These are phyloP conservation scores for Ustilago lituana DNA, from an alignment of 1,284 basidiomycete genomes.

Conservation along the genomic window DNA sequence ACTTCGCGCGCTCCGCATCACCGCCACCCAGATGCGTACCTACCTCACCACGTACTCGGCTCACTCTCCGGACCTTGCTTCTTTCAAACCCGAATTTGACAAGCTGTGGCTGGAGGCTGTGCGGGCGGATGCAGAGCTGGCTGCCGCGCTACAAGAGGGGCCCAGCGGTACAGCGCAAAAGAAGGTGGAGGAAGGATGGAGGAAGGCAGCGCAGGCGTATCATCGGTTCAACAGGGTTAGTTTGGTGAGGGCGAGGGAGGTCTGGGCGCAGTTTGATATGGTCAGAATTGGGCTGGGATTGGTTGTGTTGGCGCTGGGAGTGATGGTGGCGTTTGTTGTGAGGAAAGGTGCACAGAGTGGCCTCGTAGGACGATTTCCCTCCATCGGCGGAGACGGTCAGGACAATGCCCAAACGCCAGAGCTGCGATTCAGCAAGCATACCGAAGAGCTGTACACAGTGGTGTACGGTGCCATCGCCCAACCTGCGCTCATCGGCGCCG, in stretches of 20 bases:
- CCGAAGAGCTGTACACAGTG: slow-evolving; percentile 17
- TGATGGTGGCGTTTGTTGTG: slow-evolving; percentile 22
- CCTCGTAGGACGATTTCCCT: slow-evolving; percentile 5
- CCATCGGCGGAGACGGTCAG: neutral
- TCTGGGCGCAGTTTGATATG: slow-evolving; percentile 95
- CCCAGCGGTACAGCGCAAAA: neutral
- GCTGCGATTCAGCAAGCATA: slow-evolving; percentile 6
- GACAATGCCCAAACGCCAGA: neutral
- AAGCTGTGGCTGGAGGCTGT: slow-evolving; percentile 45
- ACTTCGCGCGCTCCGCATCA: slow-evolving; percentile 76
- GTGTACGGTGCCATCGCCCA: neutral
- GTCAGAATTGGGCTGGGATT: slow-evolving; percentile 77
- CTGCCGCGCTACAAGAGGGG: neutral
- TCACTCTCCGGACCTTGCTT: slow-evolving; percentile 74
- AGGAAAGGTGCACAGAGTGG: slow-evolving; percentile 17
- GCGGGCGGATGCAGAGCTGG: slow-evolving; percentile 48
- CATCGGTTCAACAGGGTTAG: slow-evolving; percentile 74
- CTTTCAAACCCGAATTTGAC: slow-evolving; percentile 62
- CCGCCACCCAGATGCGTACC: slow-evolving; percentile 78
- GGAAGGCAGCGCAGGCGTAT: slow-evolving; percentile 48
- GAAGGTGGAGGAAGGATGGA: slow-evolving; percentile 18
- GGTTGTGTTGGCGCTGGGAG: slow-evolving; percentile 65
- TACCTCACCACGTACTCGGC: slow-evolving; percentile 81
- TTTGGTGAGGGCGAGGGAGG: slow-evolving; percentile 77
- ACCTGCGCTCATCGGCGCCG: slow-evolving; percentile 12